Base-by-base conservation (phyloP, 768 basidiomycete species). In the Pisolithus sp. region DNA sequence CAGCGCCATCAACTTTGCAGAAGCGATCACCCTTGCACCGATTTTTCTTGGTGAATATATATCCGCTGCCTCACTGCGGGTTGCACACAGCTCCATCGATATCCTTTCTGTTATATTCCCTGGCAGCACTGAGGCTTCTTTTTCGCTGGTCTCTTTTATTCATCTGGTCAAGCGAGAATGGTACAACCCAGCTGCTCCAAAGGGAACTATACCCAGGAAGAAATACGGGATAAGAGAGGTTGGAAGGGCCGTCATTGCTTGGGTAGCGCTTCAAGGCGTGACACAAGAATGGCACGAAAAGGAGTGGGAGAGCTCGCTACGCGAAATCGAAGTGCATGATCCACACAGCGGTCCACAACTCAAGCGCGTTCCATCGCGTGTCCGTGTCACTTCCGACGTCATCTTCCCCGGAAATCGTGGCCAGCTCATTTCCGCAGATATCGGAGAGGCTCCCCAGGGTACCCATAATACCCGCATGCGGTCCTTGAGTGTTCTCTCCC, bases 261-360 rank as follows among this genome's bases (percentile, higher is more conserved):
- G 89, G 87, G 84, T 84, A 5, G 80, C 86, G 0, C 69, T 93
- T 39, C 90, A 92, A 59, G 83, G 85, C 31, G 82, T 89, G 40
- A 93, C 90, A 0, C 81, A 84, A 59, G 82, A 88, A 58, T 88
- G 83, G 77, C 85, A 88, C 57, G 88, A 92, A 62, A 74, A 76
- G 61, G 71, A 68, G 40, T 88, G 88, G 86, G 77, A 85, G 49
- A 72, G 73, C 57, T 70, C 78, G 60, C 72, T 90, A 54, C 76
- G 71, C 50, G 88, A 90, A 63, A 78, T 91, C 20, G 74, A 80
- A 53, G 76, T 85, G 48, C 76, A 78, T 39, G 78, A 80, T 51
- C 63, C 66, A n/a, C 43, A 65, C 67, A 45, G 68, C 57, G 17
- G 68, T 60, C 60, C 55, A 10, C 60, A 59, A 40, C 57, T 70